A percentile compares a stretch with the other conserved stretches of the same genome.
These are phyloP conservation scores for Wickerhamiella bombiphila DNA, from an alignment of 805 yeast genomes.

Conservation along the genomic window DNA sequence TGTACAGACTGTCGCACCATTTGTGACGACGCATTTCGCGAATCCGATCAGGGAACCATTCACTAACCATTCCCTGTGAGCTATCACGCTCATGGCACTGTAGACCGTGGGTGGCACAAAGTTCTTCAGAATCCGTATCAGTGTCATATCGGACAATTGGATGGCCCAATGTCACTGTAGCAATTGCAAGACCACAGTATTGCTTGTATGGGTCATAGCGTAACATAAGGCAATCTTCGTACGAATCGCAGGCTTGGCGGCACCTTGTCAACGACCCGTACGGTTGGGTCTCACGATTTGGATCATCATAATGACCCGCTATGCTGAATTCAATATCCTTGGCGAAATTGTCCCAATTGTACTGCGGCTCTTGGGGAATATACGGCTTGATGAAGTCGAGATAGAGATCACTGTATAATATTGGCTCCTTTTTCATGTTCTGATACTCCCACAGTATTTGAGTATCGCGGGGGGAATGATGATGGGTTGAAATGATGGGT, in stretches of 20 bases:
- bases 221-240: slow-evolving; percentile 17
- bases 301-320: background rate
- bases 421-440: slow-evolving; percentile 5
- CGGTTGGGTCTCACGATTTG: slow-evolving; percentile 6
- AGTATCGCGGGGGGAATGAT: slow-evolving; percentile 14
- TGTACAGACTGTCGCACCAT: slow-evolving; percentile 17
- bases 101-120: slow-evolving; percentile 8
- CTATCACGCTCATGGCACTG: slow-evolving; percentile 10
- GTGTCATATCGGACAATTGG: slow-evolving; percentile 16
- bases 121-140: slow-evolving; percentile 3
- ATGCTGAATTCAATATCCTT: slow-evolving; percentile 13
- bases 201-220: slow-evolving; percentile 17
- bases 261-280: slow-evolving; percentile 17
- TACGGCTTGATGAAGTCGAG: slow-evolving; percentile 17
- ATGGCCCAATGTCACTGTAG: slow-evolving; percentile 19
- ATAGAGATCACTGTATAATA: slow-evolving; percentile 19
- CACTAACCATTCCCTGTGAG: slow-evolving; percentile 15
- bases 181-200: slow-evolving; percentile 20
- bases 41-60: slow-evolving; percentile 19
- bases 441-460: slow-evolving; percentile 18
- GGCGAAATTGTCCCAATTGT: slow-evolving; percentile 22
- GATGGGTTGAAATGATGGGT: slow-evolving; percentile 17
- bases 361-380: slow-evolving; percentile 11
- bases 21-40: slow-evolving; percentile 16
- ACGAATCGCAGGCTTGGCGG: slow-evolving; percentile 13